A percentile compares a stretch with the other conserved stretches of the same genome.
Evolutionary conservation across 495 filamentous ascomycete species (phyloP).

Genomic region (Lineolata rhizophorae): DNA sequence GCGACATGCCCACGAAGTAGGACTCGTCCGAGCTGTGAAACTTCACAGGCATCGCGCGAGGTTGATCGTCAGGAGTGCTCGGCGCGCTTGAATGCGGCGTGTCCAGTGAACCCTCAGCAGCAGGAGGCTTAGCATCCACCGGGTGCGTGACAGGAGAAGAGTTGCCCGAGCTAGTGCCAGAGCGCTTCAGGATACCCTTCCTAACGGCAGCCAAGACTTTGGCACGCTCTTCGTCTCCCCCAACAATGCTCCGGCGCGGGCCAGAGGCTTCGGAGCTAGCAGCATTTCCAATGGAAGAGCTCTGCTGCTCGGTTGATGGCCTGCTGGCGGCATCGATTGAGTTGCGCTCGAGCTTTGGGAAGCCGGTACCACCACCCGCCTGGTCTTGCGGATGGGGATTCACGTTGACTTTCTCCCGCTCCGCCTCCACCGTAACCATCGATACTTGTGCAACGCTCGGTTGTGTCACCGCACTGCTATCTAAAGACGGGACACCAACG

Average conservation of each 20-base stretch:
- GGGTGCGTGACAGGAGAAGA: slow-evolving; percentile 43
- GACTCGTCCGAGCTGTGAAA: slow-evolving; percentile 21
- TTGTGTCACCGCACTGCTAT: slow-evolving; percentile 31
- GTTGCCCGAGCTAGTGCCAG: slow-evolving; percentile 37
- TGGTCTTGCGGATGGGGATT: slow-evolving; percentile 50
- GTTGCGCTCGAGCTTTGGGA: slow-evolving; percentile 69
- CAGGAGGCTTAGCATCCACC: slow-evolving; percentile 28
- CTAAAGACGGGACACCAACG: slow-evolving; percentile 50
- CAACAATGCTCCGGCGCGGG: slow-evolving; percentile 73
- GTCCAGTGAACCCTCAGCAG: slow-evolving; percentile 38
- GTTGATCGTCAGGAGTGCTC: slow-evolving; percentile 58
- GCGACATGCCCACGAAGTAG: slow-evolving; percentile 65
- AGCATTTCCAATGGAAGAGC: slow-evolving; percentile 1
- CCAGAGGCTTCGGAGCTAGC: too few relatives aligned
- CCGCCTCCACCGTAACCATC: slow-evolving; percentile 89
- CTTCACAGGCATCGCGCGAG: slow-evolving; percentile 3
- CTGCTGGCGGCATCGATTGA: slow-evolving; percentile 43
- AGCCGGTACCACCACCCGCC: slow-evolving; percentile 54
- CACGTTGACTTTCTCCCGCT: slow-evolving; percentile 64
- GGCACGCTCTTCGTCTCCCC: slow-evolving; percentile 73
- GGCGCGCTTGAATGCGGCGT: slow-evolving; percentile 66
- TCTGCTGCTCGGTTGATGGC: slow-evolving; percentile 17
- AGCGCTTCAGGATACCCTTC: slow-evolving; percentile 90
- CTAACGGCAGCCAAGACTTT: slow-evolving; percentile 76
- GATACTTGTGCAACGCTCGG: slow-evolving; percentile 61